Evolutionary conservation across 331 rosid species (phyloP).

Genomic region (Cydonia oblonga): DNA sequence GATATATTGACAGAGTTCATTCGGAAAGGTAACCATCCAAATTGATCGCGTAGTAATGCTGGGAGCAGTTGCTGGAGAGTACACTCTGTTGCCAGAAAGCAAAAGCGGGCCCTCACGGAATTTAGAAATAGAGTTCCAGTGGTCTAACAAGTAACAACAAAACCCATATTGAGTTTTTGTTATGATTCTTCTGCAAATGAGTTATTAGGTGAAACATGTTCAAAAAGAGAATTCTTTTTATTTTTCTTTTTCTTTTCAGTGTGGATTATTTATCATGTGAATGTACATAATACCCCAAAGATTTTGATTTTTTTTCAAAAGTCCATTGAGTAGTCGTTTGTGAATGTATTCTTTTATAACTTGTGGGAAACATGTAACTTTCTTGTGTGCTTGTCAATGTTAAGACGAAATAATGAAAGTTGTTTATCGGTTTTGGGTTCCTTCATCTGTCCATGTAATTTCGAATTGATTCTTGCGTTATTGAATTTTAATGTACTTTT

Average conservation of each 20-base stretch:
- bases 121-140: conserved; percentile 94
- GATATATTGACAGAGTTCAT: conserved; percentile 63
- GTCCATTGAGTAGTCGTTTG: conserved; percentile 34
- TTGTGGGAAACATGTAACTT: conserved; percentile 7
- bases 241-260: conserved; percentile 7
- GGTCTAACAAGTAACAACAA: conserved; percentile 71
- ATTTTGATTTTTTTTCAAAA: conserved; percentile 23
- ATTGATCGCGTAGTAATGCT: conserved; percentile 95
- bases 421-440: too few species aligned
- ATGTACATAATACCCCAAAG: conserved; percentile 46
- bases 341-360: conserved; percentile 47
- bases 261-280: conserved; percentile 41
- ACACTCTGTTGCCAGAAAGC: conserved; percentile 83
- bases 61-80: conserved; percentile 95
- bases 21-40: conserved; percentile 95
- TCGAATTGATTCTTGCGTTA: too few species aligned
- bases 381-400: conserved; percentile 11
- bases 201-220: conserved; percentile 8
- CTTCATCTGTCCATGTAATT: too few species aligned
- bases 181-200: neutral
- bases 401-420: conserved; percentile 1
- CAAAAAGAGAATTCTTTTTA: conserved; percentile 3
- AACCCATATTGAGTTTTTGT: conserved; percentile 1
- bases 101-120: conserved; percentile 85
- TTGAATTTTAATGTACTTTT: too few species aligned